phyloP scores from a whole-genome alignment of 306 rosid genomes.

The Rosa lucieae region DNA sequence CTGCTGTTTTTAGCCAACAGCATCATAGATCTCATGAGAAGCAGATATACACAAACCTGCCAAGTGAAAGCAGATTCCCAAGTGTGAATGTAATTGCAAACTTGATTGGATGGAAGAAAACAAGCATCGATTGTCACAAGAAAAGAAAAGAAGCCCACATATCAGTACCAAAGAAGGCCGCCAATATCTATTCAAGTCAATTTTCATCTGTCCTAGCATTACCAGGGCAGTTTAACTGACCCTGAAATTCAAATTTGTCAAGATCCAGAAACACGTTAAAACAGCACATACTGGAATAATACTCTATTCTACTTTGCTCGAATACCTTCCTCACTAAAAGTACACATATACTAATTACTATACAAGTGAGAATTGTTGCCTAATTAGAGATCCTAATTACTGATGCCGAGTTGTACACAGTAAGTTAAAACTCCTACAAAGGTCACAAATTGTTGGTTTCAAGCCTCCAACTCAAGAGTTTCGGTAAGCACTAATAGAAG shows the following conservation, averaged over 20 bases:
- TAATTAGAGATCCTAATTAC: not conserved
- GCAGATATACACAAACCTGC: slow-evolving; percentile 62
- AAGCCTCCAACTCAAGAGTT: not conserved
- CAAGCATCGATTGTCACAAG: slow-evolving; percentile 83
- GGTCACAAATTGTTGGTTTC: not conserved
- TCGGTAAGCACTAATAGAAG: not conserved
- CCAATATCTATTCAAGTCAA: not conserved
- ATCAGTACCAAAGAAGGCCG: slow-evolving; percentile 28
- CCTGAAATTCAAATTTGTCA: not conserved
- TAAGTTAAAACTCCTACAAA: not conserved
- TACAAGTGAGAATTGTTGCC: not conserved
- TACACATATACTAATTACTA: not conserved
- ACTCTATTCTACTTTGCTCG: not conserved
- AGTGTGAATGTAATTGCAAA: slow-evolving; percentile 88
- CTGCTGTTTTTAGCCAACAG: not conserved
- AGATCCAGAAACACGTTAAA: not conserved
- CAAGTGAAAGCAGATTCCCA: slow-evolving; percentile 88
- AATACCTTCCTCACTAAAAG: not conserved
- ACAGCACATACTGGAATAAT: too few species aligned
- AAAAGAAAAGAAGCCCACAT: slow-evolving; percentile 19
- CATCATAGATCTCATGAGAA: slow-evolving; percentile 1
- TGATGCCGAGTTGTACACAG: not conserved
- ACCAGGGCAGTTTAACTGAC: not conserved
- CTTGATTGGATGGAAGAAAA: slow-evolving; percentile 89
- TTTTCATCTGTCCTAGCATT: not conserved